Evolutionary conservation across 2,329 filamentous ascomycete species (phyloP).

Genomic region (Epichloe elymi): DNA sequence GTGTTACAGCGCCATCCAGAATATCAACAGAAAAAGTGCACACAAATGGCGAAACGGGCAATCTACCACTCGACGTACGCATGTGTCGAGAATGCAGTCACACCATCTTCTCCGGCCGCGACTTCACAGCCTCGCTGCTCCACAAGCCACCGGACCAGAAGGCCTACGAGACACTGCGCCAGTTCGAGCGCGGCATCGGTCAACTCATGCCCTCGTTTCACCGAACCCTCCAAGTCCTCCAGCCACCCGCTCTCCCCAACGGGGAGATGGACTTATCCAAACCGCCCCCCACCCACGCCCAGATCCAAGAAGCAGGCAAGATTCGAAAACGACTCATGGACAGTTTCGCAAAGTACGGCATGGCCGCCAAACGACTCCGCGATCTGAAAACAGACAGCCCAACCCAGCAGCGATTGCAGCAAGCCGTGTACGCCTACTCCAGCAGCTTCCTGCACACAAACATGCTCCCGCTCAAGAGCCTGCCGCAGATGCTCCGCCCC

Average conservation of each 20-base stretch:
- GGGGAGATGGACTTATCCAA: constrained; percentile 24
- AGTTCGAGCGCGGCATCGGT: constrained; percentile 80
- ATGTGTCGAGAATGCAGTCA: constrained; percentile 82
- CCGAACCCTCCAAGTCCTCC: constrained; percentile 57
- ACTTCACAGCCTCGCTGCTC: constrained; percentile 59
- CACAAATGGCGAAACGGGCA: constrained; percentile 19
- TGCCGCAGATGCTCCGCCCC: constrained; percentile 50
- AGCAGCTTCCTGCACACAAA: constrained; percentile 76
- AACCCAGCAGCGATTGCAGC: constrained; percentile 64
- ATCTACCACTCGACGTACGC: constrained; percentile 65
- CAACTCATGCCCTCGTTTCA: constrained; percentile 76
- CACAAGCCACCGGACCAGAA: constrained; percentile 62
- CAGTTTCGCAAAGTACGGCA: constrained; percentile 77
- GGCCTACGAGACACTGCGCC: constrained; percentile 68
- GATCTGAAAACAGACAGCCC: constrained; percentile 62
- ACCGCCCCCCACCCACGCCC: constrained; percentile 42
- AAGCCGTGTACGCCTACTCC: constrained; percentile 69
- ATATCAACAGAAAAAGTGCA: constrained; percentile 29
- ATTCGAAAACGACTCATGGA: constrained; percentile 83
- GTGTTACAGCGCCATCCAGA: constrained; percentile 7
- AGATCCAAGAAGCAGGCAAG: constrained; percentile 76
- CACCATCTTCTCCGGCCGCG: constrained; percentile 50
- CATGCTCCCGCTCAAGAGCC: constrained; percentile 73
- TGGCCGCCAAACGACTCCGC: constrained; percentile 66
- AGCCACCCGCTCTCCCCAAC: constrained; percentile 34